A percentile compares a stretch with the other conserved stretches of the same genome.
Conservation (phyloP, 805 yeast species). For the Grigorovia humatica region DNA sequence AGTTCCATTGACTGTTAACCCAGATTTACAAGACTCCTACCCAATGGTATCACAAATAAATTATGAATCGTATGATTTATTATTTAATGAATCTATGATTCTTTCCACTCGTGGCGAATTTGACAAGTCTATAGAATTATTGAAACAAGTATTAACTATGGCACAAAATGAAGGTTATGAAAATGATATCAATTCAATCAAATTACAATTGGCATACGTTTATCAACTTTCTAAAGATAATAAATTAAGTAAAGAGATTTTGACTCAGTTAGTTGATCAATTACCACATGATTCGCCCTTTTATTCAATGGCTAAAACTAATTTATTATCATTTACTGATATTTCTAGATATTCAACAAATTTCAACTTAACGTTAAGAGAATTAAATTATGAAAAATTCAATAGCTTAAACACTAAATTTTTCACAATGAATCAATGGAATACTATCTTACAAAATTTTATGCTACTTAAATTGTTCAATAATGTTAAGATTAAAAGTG, state of each 20-base stretch:
- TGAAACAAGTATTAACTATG: conserved; percentile 36
- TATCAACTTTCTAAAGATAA: conserved; percentile 33
- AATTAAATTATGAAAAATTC: conserved; percentile 21
- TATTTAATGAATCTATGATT: conserved; percentile 56
- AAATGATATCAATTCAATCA: conserved; percentile 51
- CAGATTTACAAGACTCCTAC: conserved; percentile 6
- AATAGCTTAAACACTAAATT: conserved; percentile 14
- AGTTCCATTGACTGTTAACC: conserved; percentile 48
- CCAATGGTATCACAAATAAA: conserved; percentile 11
- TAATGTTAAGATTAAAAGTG: conserved; percentile 8
- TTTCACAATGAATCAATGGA: conserved; percentile 22
- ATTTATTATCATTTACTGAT: conserved; percentile 21
- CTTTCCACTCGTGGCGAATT: conserved; percentile 36
- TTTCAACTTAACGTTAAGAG: conserved; percentile 27
- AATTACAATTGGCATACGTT: conserved; percentile 50
- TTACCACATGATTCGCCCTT: conserved; percentile 20
- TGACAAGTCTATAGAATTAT: conserved; percentile 31
- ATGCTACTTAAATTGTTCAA: conserved; percentile 21
- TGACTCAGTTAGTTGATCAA: conserved; percentile 25
- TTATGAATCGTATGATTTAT: conserved; percentile 43
- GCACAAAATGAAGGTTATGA: conserved; percentile 33
- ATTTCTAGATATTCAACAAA: conserved; percentile 25
- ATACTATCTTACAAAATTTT: conserved; percentile 12
- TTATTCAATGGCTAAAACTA: conserved; percentile 25
- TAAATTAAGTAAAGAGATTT: conserved; percentile 29